Evolutionary conservation across 306 rosid genomes (phyloP).

Genomic region (Luffa aegyptiaca): DNA sequence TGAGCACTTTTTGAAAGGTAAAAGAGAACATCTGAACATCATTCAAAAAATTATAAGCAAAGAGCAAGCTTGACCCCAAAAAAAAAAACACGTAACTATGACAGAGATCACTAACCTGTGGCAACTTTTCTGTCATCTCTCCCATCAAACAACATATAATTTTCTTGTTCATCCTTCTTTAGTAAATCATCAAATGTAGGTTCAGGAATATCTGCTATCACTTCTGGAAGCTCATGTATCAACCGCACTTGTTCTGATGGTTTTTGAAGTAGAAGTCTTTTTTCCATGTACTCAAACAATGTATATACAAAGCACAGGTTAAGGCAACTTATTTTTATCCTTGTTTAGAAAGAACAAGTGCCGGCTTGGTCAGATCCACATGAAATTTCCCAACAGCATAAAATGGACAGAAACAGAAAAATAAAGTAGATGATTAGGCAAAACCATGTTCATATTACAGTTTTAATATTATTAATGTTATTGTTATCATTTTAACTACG

Average conservation of each 20-base stretch:
- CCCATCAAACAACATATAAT: slow-evolving; percentile 15
- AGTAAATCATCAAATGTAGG: slow-evolving; percentile 21
- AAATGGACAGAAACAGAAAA: neutral
- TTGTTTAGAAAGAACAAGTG: neutral
- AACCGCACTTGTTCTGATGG: slow-evolving; percentile 47
- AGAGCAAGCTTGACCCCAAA: neutral
- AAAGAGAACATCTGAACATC: neutral
- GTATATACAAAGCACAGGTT: slow-evolving; percentile 34
- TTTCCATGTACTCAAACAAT: slow-evolving; percentile 37
- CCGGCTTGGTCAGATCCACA: neutral
- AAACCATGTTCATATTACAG: neutral
- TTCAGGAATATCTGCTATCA: slow-evolving; percentile 41
- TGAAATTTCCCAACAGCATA: neutral
- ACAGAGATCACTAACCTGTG: neutral
- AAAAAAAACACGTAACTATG: neutral
- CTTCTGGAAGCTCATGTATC: slow-evolving; percentile 33
- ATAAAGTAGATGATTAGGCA: neutral
- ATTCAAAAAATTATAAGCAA: neutral
- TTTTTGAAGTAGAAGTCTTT: slow-evolving; percentile 35
- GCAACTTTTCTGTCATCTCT: neutral
- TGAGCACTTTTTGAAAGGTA: neutral
- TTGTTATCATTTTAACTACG: neutral
- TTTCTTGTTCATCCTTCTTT: slow-evolving; percentile 21
- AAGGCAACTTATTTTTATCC: slow-evolving; percentile 29
- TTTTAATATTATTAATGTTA: neutral